Base-by-base conservation (phyloP, 805 yeast species). In the Wickerhamiella sergipiensis region DNA sequence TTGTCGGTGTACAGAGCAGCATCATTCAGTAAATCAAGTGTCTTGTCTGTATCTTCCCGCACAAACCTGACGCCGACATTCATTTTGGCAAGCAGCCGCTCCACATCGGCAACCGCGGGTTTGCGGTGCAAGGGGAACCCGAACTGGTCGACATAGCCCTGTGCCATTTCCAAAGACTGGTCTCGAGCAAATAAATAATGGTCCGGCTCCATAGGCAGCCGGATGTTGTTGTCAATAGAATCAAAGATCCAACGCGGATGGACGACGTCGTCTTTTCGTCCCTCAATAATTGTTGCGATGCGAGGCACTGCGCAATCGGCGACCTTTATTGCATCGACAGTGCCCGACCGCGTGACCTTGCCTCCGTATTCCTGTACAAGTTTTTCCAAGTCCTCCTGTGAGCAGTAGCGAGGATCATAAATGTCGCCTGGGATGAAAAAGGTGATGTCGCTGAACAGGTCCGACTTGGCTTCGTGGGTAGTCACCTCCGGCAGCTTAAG, bases 191-290 rank as follows among this genome's bases (percentile, higher is more conserved):
- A 58, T 23, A 75, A 73, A 39, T 81, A 68, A 58, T 85, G 82
- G 1, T 45, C 46, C 7, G 85, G 83, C 56, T 85, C 95, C 6
- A 83, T 56, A 1, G 72, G 73, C 0, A 85, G 63, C 1, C 79
- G 45, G 2, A 57, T 48, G 1, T 63, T 58, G 13, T 68, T 61
- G 17, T 63, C 59, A 2, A 85, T 66, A 57, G 92, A 79, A 56
- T 85, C 89, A 45, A 78, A 69, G 6, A 86, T 62, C 95, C 95
- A 90, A 29, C 67, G 62, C 0, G 94, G 87, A 48, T 66, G 72
- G 7, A 87, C 61, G 0, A 90, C 69, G 58, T 81, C 85, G 77
- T 74, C 12, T 58, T 50, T 51, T 61, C 69, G 29, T 67, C 31
- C 23, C 21, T 33, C 12, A 5, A 50, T 6, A 7, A 50, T 23